These are phyloP conservation scores for Leucosporidium yakuticum DNA, from an alignment of 768 basidiomycete species.

Conservation along the genomic window DNA sequence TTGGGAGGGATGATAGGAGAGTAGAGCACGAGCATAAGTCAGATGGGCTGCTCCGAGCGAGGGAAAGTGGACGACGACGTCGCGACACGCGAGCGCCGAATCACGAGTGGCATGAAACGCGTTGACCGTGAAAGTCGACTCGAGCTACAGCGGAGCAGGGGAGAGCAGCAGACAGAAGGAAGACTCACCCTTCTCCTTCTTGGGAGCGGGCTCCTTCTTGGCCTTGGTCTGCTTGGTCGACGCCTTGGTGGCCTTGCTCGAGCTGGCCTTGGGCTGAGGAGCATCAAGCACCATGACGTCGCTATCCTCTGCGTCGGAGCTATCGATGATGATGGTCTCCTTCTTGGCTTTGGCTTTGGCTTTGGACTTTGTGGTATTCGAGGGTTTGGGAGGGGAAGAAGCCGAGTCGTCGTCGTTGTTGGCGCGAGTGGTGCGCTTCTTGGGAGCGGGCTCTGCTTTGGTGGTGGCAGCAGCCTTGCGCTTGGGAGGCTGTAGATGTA, in stretches of 20 bases:
- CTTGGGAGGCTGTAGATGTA: constrained; percentile 10
- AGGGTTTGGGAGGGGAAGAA: background rate
- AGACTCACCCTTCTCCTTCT: background rate
- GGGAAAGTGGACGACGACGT: no score
- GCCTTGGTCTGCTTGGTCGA: constrained; percentile 9
- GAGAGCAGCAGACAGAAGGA: background rate
- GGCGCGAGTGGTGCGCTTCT: constrained; percentile 9
- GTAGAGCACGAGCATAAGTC: no score
- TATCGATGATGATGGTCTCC: background rate
- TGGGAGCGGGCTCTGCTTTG: background rate
- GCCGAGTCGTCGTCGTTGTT: background rate
- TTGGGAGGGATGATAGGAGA: background rate
- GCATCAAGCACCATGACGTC: background rate
- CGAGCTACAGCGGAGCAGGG: background rate
- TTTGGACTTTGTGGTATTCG: background rate
- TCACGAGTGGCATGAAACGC: background rate
- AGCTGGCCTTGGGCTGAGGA: constrained; percentile 4
- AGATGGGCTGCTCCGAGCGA: no score
- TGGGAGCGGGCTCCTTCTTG: constrained; percentile 6
- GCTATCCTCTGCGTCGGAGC: background rate
- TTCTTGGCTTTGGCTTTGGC: background rate
- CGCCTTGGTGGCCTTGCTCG: background rate
- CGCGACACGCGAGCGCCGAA: no score
- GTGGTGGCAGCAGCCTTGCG: constrained; percentile 1
- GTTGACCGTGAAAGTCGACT: background rate